Base-by-base conservation (phyloP, 2,329 filamentous ascomycete species). In the Plenodomus lindquistii region DNA sequence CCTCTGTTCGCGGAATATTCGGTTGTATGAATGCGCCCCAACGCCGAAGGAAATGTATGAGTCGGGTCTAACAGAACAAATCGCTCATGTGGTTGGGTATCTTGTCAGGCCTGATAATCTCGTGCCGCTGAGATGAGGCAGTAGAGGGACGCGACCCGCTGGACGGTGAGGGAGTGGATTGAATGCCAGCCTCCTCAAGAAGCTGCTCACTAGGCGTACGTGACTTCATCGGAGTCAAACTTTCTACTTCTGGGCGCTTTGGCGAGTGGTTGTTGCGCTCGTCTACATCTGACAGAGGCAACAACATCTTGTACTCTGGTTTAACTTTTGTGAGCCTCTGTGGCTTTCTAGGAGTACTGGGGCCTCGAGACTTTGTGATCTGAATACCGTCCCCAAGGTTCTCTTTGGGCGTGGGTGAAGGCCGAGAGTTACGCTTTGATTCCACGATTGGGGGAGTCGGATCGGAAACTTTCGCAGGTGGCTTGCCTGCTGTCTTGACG, bases 261-360 rank as follows among this genome's bases (percentile, higher is more conserved):
- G 63, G 63, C 2, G 60, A 62, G 13, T 62, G 57, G 27, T 73
- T 72, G 57, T 66, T 67, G 20, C 68, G 66, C n/a, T 52, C 46
- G 31, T 69, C 65, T 6, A 57, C 58, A 13, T 59, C 50, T 9
- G 69, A 66, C 16, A 72, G 41, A 15, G 57, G 62, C 34, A 50
- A 50, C 60, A 72, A 50, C 60, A 72, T 66, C 16, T 59, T 50
- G 9, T 48, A 52, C 4, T 50, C 53, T 10, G 44, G 24, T 37
- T 65, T 70, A 38, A 67, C 53, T 19, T 48, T 58, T 17, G 65
- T 70, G 24, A 66, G n/a, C 41, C 48, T 48, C 13, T 40, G 36
- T 29, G 52, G 37, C n/a, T 47, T 52, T 19, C 42, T 57, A 2
- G 64, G 60, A 6, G 59, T 66, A n/a, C 46, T 38, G 0, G 66